Evolutionary conservation across 75 land plant genomes (phyloP), one percentile per base, ranked within the genome.

Genomic region (Azolla pinnata): DNA sequence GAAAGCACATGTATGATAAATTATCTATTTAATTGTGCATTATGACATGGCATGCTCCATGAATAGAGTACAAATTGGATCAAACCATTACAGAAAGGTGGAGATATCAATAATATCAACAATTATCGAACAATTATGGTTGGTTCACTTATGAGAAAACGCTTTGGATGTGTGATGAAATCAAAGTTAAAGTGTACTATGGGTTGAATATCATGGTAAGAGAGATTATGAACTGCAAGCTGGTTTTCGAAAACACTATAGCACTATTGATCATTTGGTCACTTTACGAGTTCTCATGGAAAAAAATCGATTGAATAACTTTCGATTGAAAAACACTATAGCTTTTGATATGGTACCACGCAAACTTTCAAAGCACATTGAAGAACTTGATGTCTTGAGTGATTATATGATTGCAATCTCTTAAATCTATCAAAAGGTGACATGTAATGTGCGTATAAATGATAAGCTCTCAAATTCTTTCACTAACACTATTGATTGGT

Each of bases 31-130:
- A 7, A 14, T 7, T 14, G 14, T 38, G 42, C 42, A 38, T 14
- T 38, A 7, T 7, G 14, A 14, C 42, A 38, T 38, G 42, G 42
- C 42, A 38, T 38, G 42, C 42, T 14, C 14, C 14, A 38, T 38
- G 42, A 38, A 38, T 38, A 14, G 42, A 38, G 42, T 38, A 38
- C 42, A 38, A 38, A 38, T 38, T 38, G 42, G 42, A 38, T 38
- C 42, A 38, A 38, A 38, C 42, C 14, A 38, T 7, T 38, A 38
- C 42, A 38, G 7, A 38, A 38, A 38, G 42, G 42, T 7, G 42
- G 42, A 38, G 42, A 38, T 38, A 38, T 14, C 10, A 38, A 38
- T 14, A 7, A 38, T 38, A 14, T 38, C 14, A 38, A 38, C 14
- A 38, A 7, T 14, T 38, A 38, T 14, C 14, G 42, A 38, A 7